phyloP scores from a whole-genome alignment of 1,284 basidiomycete species.

The Pulchroboletus neoregius region DNA sequence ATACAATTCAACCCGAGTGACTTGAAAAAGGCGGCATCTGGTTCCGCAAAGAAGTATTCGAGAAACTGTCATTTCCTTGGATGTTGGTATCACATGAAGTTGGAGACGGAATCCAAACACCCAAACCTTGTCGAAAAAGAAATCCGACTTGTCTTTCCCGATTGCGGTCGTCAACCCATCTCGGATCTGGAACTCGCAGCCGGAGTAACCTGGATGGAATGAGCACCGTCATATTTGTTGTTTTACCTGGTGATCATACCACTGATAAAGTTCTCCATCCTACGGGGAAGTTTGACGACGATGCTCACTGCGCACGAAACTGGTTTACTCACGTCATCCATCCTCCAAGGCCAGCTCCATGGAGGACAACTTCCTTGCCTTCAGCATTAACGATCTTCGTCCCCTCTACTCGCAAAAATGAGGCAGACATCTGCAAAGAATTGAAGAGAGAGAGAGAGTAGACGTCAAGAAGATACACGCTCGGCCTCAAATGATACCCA shows the following conservation, averaged over 20 bases:
- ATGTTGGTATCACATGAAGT: not conserved
- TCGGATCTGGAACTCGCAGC: slow-evolving; percentile 39
- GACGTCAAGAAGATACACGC: not conserved
- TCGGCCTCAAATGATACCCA: not conserved
- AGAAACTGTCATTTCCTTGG: slow-evolving; percentile 37
- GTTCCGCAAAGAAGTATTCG: slow-evolving; percentile 51
- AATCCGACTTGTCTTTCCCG: slow-evolving; percentile 42
- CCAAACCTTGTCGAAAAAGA: slow-evolving; percentile 38
- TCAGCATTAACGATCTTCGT: slow-evolving; percentile 29
- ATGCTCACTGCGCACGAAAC: not conserved
- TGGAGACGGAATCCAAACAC: not conserved
- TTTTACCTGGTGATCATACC: not conserved
- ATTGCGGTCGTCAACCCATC: slow-evolving; percentile 37
- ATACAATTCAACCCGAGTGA: slow-evolving; percentile 49
- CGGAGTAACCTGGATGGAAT: slow-evolving; percentile 30
- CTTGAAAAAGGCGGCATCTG: slow-evolving; percentile 48
- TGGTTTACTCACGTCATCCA: slow-evolving; percentile 29
- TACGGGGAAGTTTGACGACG: not conserved
- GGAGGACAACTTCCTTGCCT: slow-evolving; percentile 32
- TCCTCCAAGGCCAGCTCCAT: slow-evolving; percentile 36
- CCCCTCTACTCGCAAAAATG: slow-evolving; percentile 10
- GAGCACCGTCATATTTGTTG: not conserved
- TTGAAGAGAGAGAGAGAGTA: not conserved
- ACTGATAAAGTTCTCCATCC: slow-evolving; percentile 8
- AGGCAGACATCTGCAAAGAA: not conserved